Evolutionary conservation across 2,329 filamentous ascomycete species (phyloP).

Genomic region (Cercospora sojina): DNA sequence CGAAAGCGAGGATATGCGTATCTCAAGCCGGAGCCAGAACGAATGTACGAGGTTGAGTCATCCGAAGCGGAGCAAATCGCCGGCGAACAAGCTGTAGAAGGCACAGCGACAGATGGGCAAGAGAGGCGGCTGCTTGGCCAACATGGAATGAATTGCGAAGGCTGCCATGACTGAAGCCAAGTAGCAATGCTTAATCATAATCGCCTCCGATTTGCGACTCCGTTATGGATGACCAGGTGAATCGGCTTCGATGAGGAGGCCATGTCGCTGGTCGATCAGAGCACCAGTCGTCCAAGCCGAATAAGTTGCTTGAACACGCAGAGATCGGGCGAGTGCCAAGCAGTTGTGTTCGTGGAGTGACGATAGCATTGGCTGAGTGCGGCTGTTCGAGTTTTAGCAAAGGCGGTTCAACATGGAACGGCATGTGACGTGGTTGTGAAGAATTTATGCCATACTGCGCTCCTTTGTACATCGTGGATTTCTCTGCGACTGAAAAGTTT

Average conservation of each 20-base stretch:
- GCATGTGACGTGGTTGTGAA: neutral
- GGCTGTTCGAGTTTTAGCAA: neutral
- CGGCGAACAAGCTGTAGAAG: neutral
- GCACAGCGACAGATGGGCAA: neutral
- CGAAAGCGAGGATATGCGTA: neutral
- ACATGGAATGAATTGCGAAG: neutral
- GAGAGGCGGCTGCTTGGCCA: no score
- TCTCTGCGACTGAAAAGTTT: slow-evolving; percentile 15
- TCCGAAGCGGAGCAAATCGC: neutral
- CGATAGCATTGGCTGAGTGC: neutral
- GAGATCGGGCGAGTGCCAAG: neutral
- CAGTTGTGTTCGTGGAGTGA: neutral
- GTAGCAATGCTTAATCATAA: neutral
- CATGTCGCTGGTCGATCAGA: neutral
- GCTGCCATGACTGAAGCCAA: neutral
- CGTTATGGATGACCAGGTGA: neutral
- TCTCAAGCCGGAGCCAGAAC: neutral
- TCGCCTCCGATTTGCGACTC: neutral
- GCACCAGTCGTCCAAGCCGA: neutral
- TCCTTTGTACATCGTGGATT: slow-evolving; percentile 27
- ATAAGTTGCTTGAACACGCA: neutral
- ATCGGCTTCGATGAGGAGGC: neutral
- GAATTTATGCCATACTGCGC: slow-evolving; percentile 18
- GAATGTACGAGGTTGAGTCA: neutral
- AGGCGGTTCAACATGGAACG: neutral